Percentiles rank a stretch among this genome's conserved stretches.
Conservation (phyloP, 495 filamentous ascomycete species). For the Aspergillus sclerotioniger region DNA sequence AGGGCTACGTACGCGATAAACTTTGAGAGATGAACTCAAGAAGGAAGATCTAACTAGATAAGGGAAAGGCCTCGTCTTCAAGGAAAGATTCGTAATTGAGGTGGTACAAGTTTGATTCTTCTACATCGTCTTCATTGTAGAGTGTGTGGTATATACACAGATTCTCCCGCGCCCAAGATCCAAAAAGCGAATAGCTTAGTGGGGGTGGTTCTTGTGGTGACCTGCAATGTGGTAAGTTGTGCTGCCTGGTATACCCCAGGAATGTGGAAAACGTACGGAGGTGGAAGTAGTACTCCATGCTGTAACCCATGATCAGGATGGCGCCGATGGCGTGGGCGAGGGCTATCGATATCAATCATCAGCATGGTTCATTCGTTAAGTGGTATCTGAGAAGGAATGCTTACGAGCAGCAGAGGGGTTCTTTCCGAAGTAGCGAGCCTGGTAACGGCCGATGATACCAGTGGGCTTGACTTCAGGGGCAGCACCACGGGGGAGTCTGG, state of each 20-base stretch:
- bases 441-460: constrained; percentile 82
- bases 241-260: neutral
- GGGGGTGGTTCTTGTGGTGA: constrained; percentile 99
- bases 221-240: constrained; percentile 52
- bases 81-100: neutral
- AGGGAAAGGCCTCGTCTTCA: neutral
- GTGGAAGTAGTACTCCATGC: constrained; percentile 99
- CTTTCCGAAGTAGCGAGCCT: constrained; percentile 91
- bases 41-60: neutral
- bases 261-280: constrained; percentile 66
- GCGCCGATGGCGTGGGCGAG: constrained; percentile 78
- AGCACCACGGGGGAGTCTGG: constrained; percentile 87
- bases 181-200: constrained; percentile 56
- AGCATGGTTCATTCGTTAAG: neutral
- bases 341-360: constrained; percentile 53
- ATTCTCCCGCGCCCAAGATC: constrained; percentile 28
- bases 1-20: neutral
- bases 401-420: constrained; percentile 83
- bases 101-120: constrained; percentile 18
- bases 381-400: constrained; percentile 31
- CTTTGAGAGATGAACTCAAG: neutral
- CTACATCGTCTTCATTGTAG: constrained; percentile 31
- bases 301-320: constrained; percentile 79
- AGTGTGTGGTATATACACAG: constrained; percentile 43
- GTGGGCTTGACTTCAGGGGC: constrained; percentile 76